These are phyloP conservation scores for Ustilago nuda DNA, from an alignment of 1,284 basidiomycete species.

Conservation along the genomic window DNA sequence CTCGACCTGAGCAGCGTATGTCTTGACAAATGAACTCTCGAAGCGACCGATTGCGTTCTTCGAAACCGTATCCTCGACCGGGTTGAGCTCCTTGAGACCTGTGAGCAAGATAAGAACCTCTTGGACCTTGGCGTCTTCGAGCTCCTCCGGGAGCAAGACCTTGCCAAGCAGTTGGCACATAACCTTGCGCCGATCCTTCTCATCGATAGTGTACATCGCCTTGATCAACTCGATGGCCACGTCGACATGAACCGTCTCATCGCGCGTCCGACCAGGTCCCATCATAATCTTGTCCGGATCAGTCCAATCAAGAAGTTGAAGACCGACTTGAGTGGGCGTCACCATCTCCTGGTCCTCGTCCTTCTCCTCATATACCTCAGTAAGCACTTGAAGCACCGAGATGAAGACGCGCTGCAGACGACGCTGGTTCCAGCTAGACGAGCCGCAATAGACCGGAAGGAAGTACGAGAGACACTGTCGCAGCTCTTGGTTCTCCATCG, in stretches of 20 bases:
- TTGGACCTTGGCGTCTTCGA: constrained; percentile 72
- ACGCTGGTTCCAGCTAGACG: constrained; percentile 81
- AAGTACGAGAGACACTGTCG: constrained; percentile 96
- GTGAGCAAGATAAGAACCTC: constrained; percentile 43
- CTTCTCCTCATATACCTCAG: constrained; percentile 78
- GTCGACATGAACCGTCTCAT: constrained; percentile 79
- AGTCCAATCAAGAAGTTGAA: constrained; percentile 92
- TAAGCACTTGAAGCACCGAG: constrained; percentile 78
- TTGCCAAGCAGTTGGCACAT: constrained; percentile 83
- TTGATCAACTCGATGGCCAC: constrained; percentile 81
- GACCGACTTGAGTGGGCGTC: constrained; percentile 80
- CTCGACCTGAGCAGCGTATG: constrained; percentile 48
- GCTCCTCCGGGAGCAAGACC: constrained; percentile 78
- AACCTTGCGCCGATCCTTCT: constrained; percentile 80
- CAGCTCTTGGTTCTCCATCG: constrained; percentile 84
- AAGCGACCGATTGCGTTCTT: constrained; percentile 80
- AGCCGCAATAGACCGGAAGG: constrained; percentile 92
- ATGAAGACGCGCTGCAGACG: constrained; percentile 84
- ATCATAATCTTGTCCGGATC: constrained; percentile 84
- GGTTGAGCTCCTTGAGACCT: constrained; percentile 48
- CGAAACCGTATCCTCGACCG: constrained; percentile 74
- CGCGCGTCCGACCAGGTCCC: constrained; percentile 70
- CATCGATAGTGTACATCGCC: constrained; percentile 73
- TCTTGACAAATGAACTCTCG: constrained; percentile 71
- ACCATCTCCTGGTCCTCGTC: constrained; percentile 85